Evolutionary conservation across 1,139 yeast species (phyloP).

Genomic region (Spathaspora jeffriesii): DNA sequence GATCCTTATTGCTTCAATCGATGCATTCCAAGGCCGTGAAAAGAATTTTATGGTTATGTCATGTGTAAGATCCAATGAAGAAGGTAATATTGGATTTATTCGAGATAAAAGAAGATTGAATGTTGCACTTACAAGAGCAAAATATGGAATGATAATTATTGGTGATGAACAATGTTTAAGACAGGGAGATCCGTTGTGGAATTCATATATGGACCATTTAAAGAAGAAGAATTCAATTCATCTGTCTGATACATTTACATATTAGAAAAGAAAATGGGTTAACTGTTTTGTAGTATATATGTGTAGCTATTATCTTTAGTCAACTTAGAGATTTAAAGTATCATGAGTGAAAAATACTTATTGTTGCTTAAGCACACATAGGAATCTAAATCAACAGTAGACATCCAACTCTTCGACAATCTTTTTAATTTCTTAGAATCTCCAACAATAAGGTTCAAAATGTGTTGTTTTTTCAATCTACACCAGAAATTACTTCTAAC

Average conservation of each 20-base stretch:
- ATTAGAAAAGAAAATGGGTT: constrained; percentile 6
- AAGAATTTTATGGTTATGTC: constrained; percentile 87
- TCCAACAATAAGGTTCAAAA: too few species aligned
- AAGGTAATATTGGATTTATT: constrained; percentile 81
- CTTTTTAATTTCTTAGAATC: too few species aligned
- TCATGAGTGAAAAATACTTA: too few species aligned
- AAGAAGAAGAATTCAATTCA: constrained; percentile 17
- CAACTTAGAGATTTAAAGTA: too few species aligned
- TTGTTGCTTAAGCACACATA: too few species aligned
- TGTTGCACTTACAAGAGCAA: constrained; percentile 92
- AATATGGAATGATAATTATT: constrained; percentile 70
- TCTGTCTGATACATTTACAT: constrained; percentile 10
- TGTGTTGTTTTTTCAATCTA: too few species aligned
- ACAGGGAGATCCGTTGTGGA: constrained; percentile 54
- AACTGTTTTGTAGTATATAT: not conserved
- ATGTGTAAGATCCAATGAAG: constrained; percentile 90
- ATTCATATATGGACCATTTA: constrained; percentile 45
- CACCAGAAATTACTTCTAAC: too few species aligned
- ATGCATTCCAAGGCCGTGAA: constrained; percentile 96
- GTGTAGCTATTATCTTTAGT: too few species aligned
- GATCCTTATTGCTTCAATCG: constrained; percentile 86
- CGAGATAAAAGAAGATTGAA: constrained; percentile 89
- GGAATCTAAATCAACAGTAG: too few species aligned
- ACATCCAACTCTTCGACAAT: too few species aligned
- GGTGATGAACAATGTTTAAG: constrained; percentile 57